These are phyloP conservation scores for Suillus tomentosus DNA, from an alignment of 768 basidiomycete genomes.

Conservation along the genomic window DNA sequence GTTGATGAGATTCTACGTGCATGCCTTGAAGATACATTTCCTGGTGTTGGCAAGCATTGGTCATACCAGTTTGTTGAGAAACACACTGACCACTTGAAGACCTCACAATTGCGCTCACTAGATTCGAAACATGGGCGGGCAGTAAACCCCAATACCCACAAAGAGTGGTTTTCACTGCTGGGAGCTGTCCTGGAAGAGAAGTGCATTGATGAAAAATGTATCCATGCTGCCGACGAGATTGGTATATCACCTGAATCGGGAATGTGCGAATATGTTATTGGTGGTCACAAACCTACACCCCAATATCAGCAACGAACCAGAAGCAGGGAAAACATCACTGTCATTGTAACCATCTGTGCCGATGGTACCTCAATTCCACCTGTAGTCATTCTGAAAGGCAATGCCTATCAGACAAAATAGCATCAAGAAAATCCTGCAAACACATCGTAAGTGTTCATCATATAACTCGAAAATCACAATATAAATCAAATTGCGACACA, in stretches of 20 bases:
- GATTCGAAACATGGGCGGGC: constrained; percentile 37
- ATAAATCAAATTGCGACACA: background rate
- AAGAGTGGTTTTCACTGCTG: constrained; percentile 35
- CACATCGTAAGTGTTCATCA: constrained; percentile 27
- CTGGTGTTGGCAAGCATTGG: constrained; percentile 41
- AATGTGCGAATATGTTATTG: constrained; percentile 11
- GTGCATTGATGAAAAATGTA: constrained; percentile 5
- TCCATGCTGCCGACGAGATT: constrained; percentile 18
- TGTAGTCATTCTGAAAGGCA: constrained; percentile 32
- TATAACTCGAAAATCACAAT: constrained; percentile 16
- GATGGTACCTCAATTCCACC: constrained; percentile 41
- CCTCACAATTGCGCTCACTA: constrained; percentile 32
- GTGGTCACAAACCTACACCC: constrained; percentile 1
- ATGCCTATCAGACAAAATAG: constrained; percentile 25
- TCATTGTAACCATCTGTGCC: constrained; percentile 41
- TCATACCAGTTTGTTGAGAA: constrained; percentile 30
- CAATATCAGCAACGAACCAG: constrained; percentile 21
- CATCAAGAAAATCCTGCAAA: constrained; percentile 18
- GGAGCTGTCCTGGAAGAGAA: constrained; percentile 19
- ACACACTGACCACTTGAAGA: constrained; percentile 30
- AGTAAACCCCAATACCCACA: constrained; percentile 38
- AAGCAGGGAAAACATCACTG: constrained; percentile 24
- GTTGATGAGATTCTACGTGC: constrained; percentile 22
- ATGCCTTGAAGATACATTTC: constrained; percentile 17
- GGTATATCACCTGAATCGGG: constrained; percentile 14